Percentiles rank a stretch among this genome's conserved stretches.
phyloP scores from a whole-genome alignment of 306 rosid genomes.

The Dalbergia cultrata region DNA sequence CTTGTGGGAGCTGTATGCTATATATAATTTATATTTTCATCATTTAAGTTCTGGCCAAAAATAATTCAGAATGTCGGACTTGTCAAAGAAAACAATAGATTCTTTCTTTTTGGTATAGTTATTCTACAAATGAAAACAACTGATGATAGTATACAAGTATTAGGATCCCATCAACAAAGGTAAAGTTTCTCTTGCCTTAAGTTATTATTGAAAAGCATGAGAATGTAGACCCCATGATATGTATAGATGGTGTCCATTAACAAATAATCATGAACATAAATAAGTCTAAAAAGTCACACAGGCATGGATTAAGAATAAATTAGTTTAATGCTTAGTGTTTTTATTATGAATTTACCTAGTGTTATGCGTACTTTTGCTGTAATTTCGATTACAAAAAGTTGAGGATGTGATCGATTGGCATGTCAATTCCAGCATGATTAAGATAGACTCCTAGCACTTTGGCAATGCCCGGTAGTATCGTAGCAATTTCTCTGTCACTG shows the following conservation, averaged over 20 bases:
- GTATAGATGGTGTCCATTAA: slow-evolving; percentile 20
- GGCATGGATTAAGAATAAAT: background rate
- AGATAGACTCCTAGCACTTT: slow-evolving; percentile 39
- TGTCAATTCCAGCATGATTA: slow-evolving; percentile 40
- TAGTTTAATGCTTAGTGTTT: background rate
- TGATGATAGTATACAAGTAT: background rate
- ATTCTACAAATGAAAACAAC: background rate
- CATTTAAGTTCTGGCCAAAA: background rate
- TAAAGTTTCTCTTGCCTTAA: slow-evolving; percentile 37
- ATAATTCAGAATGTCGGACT: slow-evolving; percentile 20
- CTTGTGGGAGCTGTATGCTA: background rate
- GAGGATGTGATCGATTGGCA: slow-evolving; percentile 30
- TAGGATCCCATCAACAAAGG: slow-evolving; percentile 34
- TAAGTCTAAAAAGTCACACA: background rate
- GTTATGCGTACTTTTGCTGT: slow-evolving; percentile 16
- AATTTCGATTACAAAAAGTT: slow-evolving; percentile 18
- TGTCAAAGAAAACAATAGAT: background rate
- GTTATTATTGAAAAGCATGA: slow-evolving; percentile 17
- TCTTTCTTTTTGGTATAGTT: background rate
- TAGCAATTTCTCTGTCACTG: slow-evolving; percentile 9
- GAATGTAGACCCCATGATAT: slow-evolving; percentile 41
- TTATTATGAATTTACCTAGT: background rate
- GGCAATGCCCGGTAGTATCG: background rate
- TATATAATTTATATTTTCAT: background rate
- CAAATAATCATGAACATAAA: slow-evolving; percentile 10